A percentile compares a stretch with the other conserved stretches of the same genome.
These are phyloP conservation scores for Curvularia sp. DNA, from an alignment of 2,329 filamentous ascomycete genomes.

Conservation along the genomic window DNA sequence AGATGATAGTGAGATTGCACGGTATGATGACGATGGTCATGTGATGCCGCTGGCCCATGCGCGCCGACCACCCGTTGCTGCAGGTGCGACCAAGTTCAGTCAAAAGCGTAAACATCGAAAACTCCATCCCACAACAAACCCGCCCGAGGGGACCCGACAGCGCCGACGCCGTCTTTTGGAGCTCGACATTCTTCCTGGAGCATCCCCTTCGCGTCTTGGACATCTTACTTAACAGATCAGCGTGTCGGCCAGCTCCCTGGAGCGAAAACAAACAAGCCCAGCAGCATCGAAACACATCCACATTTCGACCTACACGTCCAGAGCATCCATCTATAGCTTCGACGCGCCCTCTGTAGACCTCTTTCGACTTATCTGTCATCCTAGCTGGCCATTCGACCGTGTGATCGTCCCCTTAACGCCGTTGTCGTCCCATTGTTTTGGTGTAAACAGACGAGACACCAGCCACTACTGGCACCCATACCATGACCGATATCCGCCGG, in stretches of 20 bases:
- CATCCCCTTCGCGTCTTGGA: slow-evolving; percentile 19
- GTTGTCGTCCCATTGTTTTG: slow-evolving; percentile 41
- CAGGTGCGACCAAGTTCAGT: slow-evolving; percentile 26
- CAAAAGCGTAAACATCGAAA: slow-evolving; percentile 33
- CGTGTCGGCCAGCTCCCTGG: slow-evolving; percentile 18
- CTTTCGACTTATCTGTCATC: background rate
- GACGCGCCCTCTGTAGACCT: background rate
- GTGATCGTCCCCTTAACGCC: slow-evolving; percentile 12
- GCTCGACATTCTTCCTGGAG: slow-evolving; percentile 25
- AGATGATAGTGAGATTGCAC: slow-evolving; percentile 12
- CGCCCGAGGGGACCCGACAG: slow-evolving; percentile 25
- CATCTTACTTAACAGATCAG: slow-evolving; percentile 17
- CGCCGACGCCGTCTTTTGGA: slow-evolving; percentile 29
- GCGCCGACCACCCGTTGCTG: slow-evolving; percentile 28
- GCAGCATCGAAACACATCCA: slow-evolving; percentile 7
- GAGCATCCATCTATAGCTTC: slow-evolving; percentile 5
- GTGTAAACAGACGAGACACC: slow-evolving; percentile 41
- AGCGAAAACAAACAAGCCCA: slow-evolving; percentile 29
- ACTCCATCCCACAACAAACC: slow-evolving; percentile 35
- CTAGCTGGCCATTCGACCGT: background rate
- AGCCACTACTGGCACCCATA: slow-evolving; percentile 26
- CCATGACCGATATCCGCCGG: slow-evolving; percentile 51
- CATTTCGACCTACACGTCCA: slow-evolving; percentile 9
- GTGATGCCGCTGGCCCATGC: slow-evolving; percentile 19
- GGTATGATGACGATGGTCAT: slow-evolving; percentile 19